Evolutionary conservation across 257 asterid species (phyloP).

Genomic region (Thymus quinquecostatus): DNA sequence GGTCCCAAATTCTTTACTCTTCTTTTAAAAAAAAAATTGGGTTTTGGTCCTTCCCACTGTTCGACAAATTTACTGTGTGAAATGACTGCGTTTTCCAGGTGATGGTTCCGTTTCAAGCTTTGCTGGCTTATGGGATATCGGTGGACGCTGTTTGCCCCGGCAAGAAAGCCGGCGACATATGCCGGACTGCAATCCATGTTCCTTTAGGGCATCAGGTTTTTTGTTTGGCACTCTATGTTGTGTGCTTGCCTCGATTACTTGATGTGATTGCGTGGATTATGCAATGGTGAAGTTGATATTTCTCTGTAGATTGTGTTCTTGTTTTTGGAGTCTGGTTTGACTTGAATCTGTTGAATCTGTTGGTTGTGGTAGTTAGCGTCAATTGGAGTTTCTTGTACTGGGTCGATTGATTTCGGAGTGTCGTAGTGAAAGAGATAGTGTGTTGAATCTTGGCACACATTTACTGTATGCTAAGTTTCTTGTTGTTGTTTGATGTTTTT

Average conservation of each 20-base stretch:
- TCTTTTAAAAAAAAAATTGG: too few relatives aligned
- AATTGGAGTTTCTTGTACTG: too few relatives aligned
- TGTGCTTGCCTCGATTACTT: background rate
- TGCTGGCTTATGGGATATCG: constrained; percentile 80
- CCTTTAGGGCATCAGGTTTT: constrained; percentile 72
- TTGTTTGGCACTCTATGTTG: background rate
- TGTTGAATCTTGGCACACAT: too few relatives aligned
- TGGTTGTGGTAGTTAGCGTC: too few relatives aligned
- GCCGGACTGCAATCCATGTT: constrained; percentile 86
- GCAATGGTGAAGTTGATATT: background rate
- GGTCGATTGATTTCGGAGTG: too few relatives aligned
- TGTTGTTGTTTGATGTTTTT: too few relatives aligned
- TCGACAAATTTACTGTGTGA: background rate
- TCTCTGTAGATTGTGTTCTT: background rate
- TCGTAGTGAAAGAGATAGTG: too few relatives aligned
- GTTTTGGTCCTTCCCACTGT: constrained; percentile 18
- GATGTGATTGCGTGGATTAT: background rate
- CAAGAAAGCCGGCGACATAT: constrained; percentile 83
- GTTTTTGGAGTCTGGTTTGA: background rate
- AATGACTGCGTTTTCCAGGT: constrained; percentile 46
- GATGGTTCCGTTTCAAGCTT: constrained; percentile 97
- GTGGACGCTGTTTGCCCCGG: constrained; percentile 98
- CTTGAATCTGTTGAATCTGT: background rate
- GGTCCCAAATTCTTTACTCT: constrained; percentile 42
- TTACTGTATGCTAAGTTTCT: too few relatives aligned